Evolutionary conservation across 148 eudicot genomes (phyloP).

Genomic region (Fallopia convolvulus): DNA sequence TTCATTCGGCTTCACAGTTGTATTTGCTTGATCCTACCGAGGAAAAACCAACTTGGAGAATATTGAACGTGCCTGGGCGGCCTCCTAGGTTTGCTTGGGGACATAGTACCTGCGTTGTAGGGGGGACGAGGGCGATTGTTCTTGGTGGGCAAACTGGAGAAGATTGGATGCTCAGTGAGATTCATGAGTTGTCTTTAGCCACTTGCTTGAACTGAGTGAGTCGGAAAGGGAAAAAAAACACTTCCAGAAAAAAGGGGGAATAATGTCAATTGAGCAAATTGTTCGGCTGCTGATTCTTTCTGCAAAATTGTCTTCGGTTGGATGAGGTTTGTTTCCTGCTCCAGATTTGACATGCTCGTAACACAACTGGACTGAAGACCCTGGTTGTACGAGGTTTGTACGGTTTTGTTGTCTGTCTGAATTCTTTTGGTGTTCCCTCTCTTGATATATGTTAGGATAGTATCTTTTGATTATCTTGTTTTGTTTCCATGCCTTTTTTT

Average conservation of each 20-base stretch:
- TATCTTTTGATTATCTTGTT: background rate
- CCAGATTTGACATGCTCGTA: background rate
- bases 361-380: background rate
- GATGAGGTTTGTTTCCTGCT: background rate
- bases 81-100: constrained; percentile 99
- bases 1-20: constrained; percentile 91
- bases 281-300: background rate
- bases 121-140: constrained; percentile 94
- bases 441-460: constrained; percentile 6
- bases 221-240: background rate
- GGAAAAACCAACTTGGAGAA: constrained; percentile 94
- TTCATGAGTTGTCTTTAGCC: constrained; percentile 75
- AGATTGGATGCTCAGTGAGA: constrained; percentile 88
- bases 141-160: constrained; percentile 96
- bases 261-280: background rate
- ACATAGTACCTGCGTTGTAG: constrained; percentile 90
- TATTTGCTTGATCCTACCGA: constrained; percentile 89
- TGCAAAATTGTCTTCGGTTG: background rate
- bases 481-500: background rate
- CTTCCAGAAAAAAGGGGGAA: background rate
- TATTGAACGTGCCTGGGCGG: constrained; percentile 79
- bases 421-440: constrained; percentile 1
- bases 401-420: background rate
- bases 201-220: constrained; percentile 33
- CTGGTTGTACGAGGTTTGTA: background rate